Base-by-base conservation (phyloP, 2,329 filamentous ascomycete genomes). In the Aspergillus proliferans region DNA sequence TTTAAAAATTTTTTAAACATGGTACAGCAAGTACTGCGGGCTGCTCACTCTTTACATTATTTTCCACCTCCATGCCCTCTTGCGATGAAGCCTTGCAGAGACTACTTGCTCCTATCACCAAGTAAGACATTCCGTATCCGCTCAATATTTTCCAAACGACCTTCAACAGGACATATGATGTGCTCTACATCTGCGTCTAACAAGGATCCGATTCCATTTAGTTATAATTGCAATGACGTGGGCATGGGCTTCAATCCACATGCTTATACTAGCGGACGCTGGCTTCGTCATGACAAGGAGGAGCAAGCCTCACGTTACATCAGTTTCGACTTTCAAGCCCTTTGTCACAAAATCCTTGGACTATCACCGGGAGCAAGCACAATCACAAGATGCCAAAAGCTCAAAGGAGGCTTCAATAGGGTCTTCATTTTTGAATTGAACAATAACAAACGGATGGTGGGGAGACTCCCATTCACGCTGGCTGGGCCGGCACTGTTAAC, bases 351-450 rank as follows among this genome's bases (percentile, higher is more conserved):
- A 46, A 62, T 69, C 10, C 50, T 74, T 30, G 59, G 64, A 41
- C 53, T 71, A 18, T 70, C 63, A 52, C 67, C 67, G 34, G 64
- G 60, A 38, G 68, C 71, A 36, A 59, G 33, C 10, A 54, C 53
- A 8, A 62, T 76, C 38, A 50, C 49, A 47, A 57, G 48, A 14
- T 74, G 59, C 50, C 59, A 68, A 45, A 76, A 76, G 58, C 62
- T 66, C 44, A 73, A 76, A 61, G 71, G 73, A 4, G 65, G 68
- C 2, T 75, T 68, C 51, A 76, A 75, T 48, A 58, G 70, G 54
- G 69, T 69, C 22, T 75, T 76, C 45, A 61, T 74, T 33, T 68
- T 76, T 47, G 61, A 59, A 15, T 62, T 70, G 38, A 57, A 76
- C 43, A 67, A 71, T 57, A 66, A 47, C 6, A 58, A 58, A 52